Evolutionary conservation across 345 rosid species (phyloP).

Genomic region (Cardamine resedifolia): DNA sequence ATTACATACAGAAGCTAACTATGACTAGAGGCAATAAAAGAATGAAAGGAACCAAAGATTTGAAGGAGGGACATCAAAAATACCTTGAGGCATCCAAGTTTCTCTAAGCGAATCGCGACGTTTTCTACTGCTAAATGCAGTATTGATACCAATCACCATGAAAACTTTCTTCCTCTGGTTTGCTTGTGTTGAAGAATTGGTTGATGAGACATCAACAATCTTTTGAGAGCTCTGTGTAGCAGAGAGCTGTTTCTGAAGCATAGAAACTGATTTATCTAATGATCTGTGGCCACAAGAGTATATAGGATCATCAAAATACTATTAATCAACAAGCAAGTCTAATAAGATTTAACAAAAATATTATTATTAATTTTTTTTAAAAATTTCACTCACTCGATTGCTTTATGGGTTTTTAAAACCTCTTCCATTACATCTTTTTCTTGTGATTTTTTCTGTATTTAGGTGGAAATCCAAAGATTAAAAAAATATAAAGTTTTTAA

Average conservation of each 20-base stretch:
- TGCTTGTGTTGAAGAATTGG: slow-evolving; percentile 36
- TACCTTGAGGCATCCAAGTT: slow-evolving; percentile 99
- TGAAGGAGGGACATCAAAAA: slow-evolving; percentile 12
- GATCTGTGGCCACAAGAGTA: slow-evolving; percentile 48
- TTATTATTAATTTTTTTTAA: not conserved
- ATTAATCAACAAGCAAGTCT: not conserved
- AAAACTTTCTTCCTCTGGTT: slow-evolving; percentile 57
- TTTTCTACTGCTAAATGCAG: slow-evolving; percentile 95
- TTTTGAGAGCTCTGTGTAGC: slow-evolving; percentile 52
- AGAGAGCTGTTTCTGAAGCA: slow-evolving; percentile 77
- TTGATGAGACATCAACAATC: slow-evolving; percentile 38
- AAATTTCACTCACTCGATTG: slow-evolving; percentile 68
- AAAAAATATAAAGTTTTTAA: not conserved
- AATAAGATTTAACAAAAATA: not conserved
- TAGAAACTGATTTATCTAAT: slow-evolving; percentile 67
- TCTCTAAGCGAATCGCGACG: slow-evolving; percentile 93
- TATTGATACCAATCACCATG: slow-evolving; percentile 91
- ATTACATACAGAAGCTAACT: not conserved
- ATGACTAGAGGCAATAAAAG: slow-evolving; percentile 15
- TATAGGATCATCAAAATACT: slow-evolving; percentile 10
- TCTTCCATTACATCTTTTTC: slow-evolving; percentile 56
- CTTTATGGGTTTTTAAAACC: slow-evolving; percentile 71
- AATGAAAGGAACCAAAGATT: not conserved
- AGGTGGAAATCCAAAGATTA: not conserved
- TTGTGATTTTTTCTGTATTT: slow-evolving; percentile 29